phyloP scores from a whole-genome alignment of 306 rosid genomes.

The Rubus parviflorus region DNA sequence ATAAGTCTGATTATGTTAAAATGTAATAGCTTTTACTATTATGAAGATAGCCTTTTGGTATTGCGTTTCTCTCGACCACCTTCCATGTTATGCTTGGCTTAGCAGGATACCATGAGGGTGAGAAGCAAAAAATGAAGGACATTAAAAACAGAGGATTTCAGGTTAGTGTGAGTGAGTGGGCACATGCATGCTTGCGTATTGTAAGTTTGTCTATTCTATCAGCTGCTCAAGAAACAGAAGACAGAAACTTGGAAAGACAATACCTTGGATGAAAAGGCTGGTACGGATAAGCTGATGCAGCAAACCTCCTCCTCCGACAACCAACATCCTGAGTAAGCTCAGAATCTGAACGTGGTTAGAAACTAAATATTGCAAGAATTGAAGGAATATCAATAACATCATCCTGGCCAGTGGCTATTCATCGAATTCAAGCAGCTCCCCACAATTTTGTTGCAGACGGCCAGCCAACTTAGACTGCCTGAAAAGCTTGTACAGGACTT shows the following conservation, averaged over 20 bases:
- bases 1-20: no score
- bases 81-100: no score
- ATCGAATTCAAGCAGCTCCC: slow-evolving; percentile 29
- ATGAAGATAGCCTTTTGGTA: no score
- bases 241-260: slow-evolving; percentile 10
- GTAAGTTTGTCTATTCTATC: background rate
- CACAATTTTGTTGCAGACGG: slow-evolving; percentile 23
- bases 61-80: no score
- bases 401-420: slow-evolving; percentile 20
- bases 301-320: slow-evolving; percentile 1
- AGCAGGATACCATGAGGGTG: no score
- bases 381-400: background rate
- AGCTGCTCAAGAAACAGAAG: slow-evolving; percentile 9
- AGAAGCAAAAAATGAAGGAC: no score
- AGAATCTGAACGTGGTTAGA: slow-evolving; percentile 8
- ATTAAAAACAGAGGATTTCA: no score
- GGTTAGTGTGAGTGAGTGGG: background rate
- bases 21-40: no score
- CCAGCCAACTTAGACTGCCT: slow-evolving; percentile 35
- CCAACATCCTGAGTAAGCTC: background rate
- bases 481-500: slow-evolving; percentile 40
- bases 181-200: background rate
- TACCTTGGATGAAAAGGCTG: slow-evolving; percentile 14
- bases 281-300: background rate
- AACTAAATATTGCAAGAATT: background rate